A percentile compares a stretch with the other conserved stretches of the same genome.
phyloP scores from a whole-genome alignment of 148 eudicot genomes.

The Rhododendron griersonianum region DNA sequence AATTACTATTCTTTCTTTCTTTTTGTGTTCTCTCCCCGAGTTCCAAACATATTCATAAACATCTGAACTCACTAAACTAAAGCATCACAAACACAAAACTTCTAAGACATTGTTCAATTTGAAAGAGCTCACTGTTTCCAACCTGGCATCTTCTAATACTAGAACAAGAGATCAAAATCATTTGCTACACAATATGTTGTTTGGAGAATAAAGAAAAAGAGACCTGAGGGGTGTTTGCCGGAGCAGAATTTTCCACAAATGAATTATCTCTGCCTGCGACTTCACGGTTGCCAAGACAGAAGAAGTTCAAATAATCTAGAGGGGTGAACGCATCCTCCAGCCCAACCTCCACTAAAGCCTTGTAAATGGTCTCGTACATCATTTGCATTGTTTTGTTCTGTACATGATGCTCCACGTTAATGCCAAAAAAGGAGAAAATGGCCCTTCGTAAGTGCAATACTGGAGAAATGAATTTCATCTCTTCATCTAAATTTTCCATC shows the following conservation, averaged over 20 bases:
- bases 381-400: constrained; percentile 99
- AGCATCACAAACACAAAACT: not conserved
- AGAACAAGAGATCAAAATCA: not conserved
- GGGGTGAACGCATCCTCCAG: constrained; percentile 69
- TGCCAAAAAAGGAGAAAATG: not conserved
- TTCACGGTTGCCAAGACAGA: constrained; percentile 94
- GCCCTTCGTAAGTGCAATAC: not conserved
- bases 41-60: not conserved
- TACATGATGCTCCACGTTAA: not conserved
- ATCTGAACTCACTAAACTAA: not conserved
- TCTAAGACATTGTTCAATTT: not conserved
- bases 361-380: constrained; percentile 89
- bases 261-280: constrained; percentile 26
- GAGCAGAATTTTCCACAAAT: constrained; percentile 26
- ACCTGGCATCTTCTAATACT: not conserved
- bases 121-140: not conserved
- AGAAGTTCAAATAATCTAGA: constrained; percentile 86
- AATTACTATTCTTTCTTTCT: not conserved
- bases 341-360: constrained; percentile 81
- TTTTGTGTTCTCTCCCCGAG: not conserved
- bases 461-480: not conserved
- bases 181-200: not conserved
- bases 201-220: not conserved
- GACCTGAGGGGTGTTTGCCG: constrained; percentile 74
- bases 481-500: not conserved